A percentile compares a stretch with the other conserved stretches of the same genome.
These are phyloP conservation scores for Beta corolliflora DNA, from an alignment of 179 eudicot species.

Conservation along the genomic window DNA sequence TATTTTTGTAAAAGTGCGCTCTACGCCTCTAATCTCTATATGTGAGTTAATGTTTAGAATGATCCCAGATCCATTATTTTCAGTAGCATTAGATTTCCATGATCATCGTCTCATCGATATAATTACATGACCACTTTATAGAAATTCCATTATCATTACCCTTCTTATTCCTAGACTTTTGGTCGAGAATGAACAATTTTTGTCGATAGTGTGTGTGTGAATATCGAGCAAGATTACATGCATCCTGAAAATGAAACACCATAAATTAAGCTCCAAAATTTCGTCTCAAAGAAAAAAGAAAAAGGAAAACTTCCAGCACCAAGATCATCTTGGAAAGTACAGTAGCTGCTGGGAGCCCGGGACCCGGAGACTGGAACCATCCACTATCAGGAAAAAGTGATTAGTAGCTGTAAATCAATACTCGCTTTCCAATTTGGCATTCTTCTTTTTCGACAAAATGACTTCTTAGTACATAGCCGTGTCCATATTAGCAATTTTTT, in stretches of 20 bases:
- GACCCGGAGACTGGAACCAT: background rate
- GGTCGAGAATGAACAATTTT: too few relatives aligned
- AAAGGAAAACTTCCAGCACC: background rate
- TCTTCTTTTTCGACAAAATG: background rate
- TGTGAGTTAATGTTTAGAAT: too few relatives aligned
- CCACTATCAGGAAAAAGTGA: background rate
- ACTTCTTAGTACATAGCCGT: background rate
- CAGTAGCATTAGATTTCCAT: too few relatives aligned
- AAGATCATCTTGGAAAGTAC: background rate
- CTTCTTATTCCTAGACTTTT: too few relatives aligned
- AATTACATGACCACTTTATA: too few relatives aligned
- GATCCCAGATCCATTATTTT: too few relatives aligned
- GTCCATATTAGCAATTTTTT: background rate
- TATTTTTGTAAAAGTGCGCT: too few relatives aligned
- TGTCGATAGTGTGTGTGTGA: too few relatives aligned
- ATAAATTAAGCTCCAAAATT: background rate
- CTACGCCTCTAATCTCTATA: too few relatives aligned
- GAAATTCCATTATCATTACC: too few relatives aligned
- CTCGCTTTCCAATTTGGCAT: background rate
- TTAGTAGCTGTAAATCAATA: background rate
- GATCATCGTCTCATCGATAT: too few relatives aligned
- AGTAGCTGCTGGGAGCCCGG: background rate
- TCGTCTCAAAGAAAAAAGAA: background rate
- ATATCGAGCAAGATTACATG: background rate
- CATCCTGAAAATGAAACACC: conserved; percentile 19